Percentiles rank a stretch among this genome's conserved stretches.
phyloP scores from a whole-genome alignment of 2,329 filamentous ascomycete genomes.

The Colletotrichum paranaense region DNA sequence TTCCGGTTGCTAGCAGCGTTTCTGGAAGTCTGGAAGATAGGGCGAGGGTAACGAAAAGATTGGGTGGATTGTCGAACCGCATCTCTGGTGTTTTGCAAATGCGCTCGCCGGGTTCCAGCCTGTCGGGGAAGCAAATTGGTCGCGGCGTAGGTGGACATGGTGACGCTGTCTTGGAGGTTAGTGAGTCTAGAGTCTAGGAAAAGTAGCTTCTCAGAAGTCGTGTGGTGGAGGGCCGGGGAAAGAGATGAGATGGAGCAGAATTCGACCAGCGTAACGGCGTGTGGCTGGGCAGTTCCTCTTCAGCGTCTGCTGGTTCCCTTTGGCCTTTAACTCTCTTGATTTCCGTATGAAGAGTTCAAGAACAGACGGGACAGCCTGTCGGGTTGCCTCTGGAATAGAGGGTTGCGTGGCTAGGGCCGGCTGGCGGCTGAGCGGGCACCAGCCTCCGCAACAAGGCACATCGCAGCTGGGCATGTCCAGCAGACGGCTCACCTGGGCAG shows the following conservation, averaged over 20 bases:
- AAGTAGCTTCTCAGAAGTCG: neutral
- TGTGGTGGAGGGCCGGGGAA: neutral
- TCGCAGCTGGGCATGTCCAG: conserved; percentile 19
- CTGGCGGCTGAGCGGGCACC: conserved; percentile 26
- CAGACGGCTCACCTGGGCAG: conserved; percentile 14
- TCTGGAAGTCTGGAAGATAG: neutral
- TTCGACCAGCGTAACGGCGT: neutral
- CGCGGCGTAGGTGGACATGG: neutral
- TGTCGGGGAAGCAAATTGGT: neutral
- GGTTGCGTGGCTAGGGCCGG: neutral
- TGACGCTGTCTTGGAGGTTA: neutral
- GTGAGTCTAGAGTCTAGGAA: neutral
- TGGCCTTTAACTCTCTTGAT: neutral
- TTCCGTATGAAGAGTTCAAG: neutral
- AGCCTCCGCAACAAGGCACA: conserved; percentile 28
- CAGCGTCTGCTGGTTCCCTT: neutral
- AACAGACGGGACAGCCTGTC: conserved; percentile 2
- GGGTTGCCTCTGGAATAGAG: conserved; percentile 8
- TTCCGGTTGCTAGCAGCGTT: conserved; percentile 6
- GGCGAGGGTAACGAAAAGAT: neutral
- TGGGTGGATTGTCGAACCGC: neutral
- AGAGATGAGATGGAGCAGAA: conserved; percentile 11
- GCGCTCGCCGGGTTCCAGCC: neutral
- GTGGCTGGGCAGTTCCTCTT: neutral
- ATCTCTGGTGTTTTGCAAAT: neutral